phyloP scores from a whole-genome alignment of 1,284 basidiomycete species.

The Pascua sp. region DNA sequence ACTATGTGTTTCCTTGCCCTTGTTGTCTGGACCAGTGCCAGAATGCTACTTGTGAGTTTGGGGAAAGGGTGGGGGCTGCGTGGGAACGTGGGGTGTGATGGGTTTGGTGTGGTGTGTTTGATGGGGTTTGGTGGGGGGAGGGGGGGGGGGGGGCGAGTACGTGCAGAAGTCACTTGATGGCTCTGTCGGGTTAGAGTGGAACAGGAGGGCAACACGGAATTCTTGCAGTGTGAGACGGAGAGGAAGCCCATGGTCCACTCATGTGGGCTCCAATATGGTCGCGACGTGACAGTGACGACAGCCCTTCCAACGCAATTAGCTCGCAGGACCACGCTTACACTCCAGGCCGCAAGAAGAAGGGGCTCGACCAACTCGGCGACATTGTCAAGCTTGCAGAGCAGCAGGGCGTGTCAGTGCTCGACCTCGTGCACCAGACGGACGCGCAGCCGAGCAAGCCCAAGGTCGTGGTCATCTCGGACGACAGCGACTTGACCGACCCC shows the following conservation, averaged over 20 bases:
- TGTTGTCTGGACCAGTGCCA: constrained; percentile 33
- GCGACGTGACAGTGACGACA: too few relatives aligned
- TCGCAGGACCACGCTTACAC: neutral
- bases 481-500: constrained; percentile 15
- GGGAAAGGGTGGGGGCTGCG: too few relatives aligned
- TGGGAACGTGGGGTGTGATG: too few relatives aligned
- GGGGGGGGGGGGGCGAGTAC: neutral
- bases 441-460: neutral
- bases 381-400: constrained; percentile 18
- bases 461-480: neutral
- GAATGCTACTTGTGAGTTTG: constrained; percentile 30
- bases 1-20: constrained; percentile 28
- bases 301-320: too few relatives aligned
- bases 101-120: too few relatives aligned
- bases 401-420: constrained; percentile 9
- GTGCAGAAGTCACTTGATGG: neutral
- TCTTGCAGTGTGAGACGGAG: too few relatives aligned
- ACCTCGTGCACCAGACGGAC: constrained; percentile 8
- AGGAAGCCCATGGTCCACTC: too few relatives aligned
- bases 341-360: constrained; percentile 32
- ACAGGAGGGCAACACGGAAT: neutral
- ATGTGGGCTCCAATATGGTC: too few relatives aligned
- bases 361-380: constrained; percentile 26
- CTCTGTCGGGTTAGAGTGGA: neutral
- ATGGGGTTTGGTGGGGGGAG: too few relatives aligned